Evolutionary conservation across 345 rosid species (phyloP), one percentile per base, ranked within the genome.

Genomic region (Salix koriyanagi): DNA sequence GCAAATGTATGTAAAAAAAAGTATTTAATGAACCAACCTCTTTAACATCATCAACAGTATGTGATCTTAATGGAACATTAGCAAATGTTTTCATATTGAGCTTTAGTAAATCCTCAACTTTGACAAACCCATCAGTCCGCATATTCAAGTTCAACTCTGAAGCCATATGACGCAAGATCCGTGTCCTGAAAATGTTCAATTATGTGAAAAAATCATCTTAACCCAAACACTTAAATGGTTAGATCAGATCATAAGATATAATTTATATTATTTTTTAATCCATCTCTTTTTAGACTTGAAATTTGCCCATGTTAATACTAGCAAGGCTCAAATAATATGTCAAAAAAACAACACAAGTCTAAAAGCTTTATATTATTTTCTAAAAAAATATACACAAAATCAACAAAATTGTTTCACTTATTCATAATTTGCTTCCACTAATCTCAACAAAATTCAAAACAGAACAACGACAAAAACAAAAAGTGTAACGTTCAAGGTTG

Each of bases 121-220:
- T 91, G 77, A 91, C 93, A 83, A 73, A 93, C 16, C 98, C 99
- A 88, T 95, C 98, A 78, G 80, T 85, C 34, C 89, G 75, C 89
- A 93, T 89, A 83, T 88, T 84, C 87, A 95, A 78, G 41, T 84
- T 90, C 41, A 93, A 75, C 76, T 95, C 97, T 65, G 82, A 79
- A 77, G 97, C 93, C 93, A 77, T 87, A 75, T 95, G 99, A 3
- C 98, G 84, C 87, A 93, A 86, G 71, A 93, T 81, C 5, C 91
- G 79, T 28, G 99, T 91, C 87, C 99, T 95, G 69, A 74, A 79
- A 64, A 37, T 67, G 16, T 25, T 21, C 66, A 72, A 13, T 39
- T 11, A 41, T 10, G 46, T 41, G 1, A 41, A 41, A 41, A 41
- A 41, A 42, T 41, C 13, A 42, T 42, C 13, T 42, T 42, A 42